Evolutionary conservation across 2,329 filamentous ascomycete genomes (phyloP), one percentile per base, ranked within the genome.

Genomic region (Samsoniella hepiali): DNA sequence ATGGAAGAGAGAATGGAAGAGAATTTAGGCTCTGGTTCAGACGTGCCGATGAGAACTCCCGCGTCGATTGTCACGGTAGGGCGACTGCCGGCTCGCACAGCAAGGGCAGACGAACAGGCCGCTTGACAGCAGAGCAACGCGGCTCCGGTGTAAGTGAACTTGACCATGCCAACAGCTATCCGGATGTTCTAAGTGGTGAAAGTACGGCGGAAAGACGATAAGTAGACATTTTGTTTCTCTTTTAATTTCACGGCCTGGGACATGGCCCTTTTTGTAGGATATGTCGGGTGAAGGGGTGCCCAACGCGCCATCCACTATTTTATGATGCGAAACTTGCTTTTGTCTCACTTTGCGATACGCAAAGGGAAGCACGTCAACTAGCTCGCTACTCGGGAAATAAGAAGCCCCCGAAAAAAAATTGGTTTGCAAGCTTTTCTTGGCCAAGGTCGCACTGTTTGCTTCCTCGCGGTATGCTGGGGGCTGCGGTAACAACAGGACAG

Each of bases 31-130:
- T 32, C 29, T 5, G 60, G 55, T 13, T 11, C 27, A 27, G 53
- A 34, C 6, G 53, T 34, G 22, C 60, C 60, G 22, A 63, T 15
- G 27, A 63, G 53, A 9, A 51, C 5, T 3, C 60, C 60, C n/a
- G 60, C 29, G 29, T 63, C 60, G 36, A 63, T 57, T 9, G 44
- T 42, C n/a, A 53, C 60, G 17, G 53, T 55, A 42, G 60, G 60
- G 22, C 53, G 53, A 15, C 34, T 29, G 11, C 13, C 11, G 15
- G n/a, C 17, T 9, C 17, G n/a, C 17, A 57, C 15, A 4, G 44
- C 44, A 22, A 57, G 44, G 34, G 60, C 34, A 27, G 36, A 49
- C 13, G 51, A 47, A 13, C 17, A n/a, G 8, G 53, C 34, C 7
- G 53, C 29, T 38, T 63, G 60, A 47, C 22, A 63, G 22, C 44